phyloP scores from a whole-genome alignment of 2,329 filamentous ascomycete genomes.

The Fusarium floridanum region DNA sequence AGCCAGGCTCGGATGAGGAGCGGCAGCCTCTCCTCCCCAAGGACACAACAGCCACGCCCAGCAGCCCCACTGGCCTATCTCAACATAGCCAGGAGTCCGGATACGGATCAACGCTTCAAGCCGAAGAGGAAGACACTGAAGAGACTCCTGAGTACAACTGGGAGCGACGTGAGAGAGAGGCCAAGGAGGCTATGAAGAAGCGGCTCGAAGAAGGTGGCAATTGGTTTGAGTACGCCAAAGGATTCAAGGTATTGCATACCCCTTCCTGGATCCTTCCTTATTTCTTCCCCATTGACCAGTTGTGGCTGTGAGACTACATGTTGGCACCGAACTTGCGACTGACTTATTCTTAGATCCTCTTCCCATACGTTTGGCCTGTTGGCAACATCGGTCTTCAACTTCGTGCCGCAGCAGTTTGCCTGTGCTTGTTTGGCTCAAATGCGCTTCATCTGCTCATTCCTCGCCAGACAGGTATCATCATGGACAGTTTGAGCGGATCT shows the following conservation, averaged over 20 bases:
- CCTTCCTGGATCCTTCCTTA: not conserved
- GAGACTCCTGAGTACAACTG: conserved; percentile 65
- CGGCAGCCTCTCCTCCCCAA: conserved; percentile 67
- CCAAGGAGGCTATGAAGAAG: conserved; percentile 72
- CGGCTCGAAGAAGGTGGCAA: conserved; percentile 80
- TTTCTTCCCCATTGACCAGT: not conserved
- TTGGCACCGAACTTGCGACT: not conserved
- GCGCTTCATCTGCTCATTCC: conserved; percentile 82
- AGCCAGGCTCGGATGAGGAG: conserved; percentile 64
- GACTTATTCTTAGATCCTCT: conserved; percentile 68
- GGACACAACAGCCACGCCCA: conserved; percentile 32
- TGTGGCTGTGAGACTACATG: no score
- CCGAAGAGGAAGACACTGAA: conserved; percentile 53
- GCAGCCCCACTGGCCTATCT: conserved; percentile 37
- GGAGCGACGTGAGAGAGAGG: conserved; percentile 66
- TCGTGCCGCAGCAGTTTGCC: conserved; percentile 73
- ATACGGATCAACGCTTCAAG: conserved; percentile 59
- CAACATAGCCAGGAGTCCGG: conserved; percentile 44
- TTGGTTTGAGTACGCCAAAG: conserved; percentile 82
- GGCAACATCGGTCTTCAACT: conserved; percentile 75
- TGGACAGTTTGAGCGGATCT: conserved; percentile 72
- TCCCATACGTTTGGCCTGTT: conserved; percentile 84
- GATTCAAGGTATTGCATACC: conserved; percentile 68
- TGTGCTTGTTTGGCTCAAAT: conserved; percentile 78
- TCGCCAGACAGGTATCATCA: conserved; percentile 84